A percentile compares a stretch with the other conserved stretches of the same genome.
Conservation (phyloP, 768 basidiomycete species). For the Serendipita indica region DNA sequence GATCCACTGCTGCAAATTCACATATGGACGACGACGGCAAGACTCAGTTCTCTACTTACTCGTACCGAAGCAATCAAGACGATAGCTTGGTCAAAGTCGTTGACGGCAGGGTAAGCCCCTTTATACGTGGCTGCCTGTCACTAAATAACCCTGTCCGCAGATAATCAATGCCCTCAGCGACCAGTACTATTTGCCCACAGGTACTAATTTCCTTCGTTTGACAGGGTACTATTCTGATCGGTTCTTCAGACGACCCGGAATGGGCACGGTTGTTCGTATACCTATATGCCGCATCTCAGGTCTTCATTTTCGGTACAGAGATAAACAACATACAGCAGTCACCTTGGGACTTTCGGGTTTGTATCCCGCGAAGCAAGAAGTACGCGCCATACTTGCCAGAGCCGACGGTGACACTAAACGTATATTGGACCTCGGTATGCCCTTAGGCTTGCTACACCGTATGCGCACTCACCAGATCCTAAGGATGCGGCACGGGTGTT, state of each 20-base stretch:
- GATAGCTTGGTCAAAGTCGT: not conserved
- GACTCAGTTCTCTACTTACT: not conserved
- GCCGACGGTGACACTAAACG: not conserved
- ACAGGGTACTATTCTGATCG: not conserved
- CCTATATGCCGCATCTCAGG: not conserved
- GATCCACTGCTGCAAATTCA: not conserved
- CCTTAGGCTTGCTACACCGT: not conserved
- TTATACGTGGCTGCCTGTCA: not conserved
- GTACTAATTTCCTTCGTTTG: not conserved
- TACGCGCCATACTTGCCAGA: not conserved
- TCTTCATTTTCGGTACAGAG: not conserved
- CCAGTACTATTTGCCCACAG: conserved; percentile 1
- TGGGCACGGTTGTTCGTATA: not conserved
- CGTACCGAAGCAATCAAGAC: not conserved
- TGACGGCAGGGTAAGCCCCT: not conserved
- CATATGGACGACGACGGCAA: not conserved
- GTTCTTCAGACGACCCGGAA: not conserved
- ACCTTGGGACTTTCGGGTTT: not conserved
- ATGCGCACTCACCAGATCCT: not conserved
- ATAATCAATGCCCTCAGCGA: conserved; percentile 4
- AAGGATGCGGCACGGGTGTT: not conserved
- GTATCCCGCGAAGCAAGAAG: not conserved
- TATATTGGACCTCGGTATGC: not conserved
- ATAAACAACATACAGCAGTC: not conserved
- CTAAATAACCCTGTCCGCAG: not conserved